Conservation (phyloP, 2,329 filamentous ascomycete genomes). For the Drechslerella coelobrocha region DNA sequence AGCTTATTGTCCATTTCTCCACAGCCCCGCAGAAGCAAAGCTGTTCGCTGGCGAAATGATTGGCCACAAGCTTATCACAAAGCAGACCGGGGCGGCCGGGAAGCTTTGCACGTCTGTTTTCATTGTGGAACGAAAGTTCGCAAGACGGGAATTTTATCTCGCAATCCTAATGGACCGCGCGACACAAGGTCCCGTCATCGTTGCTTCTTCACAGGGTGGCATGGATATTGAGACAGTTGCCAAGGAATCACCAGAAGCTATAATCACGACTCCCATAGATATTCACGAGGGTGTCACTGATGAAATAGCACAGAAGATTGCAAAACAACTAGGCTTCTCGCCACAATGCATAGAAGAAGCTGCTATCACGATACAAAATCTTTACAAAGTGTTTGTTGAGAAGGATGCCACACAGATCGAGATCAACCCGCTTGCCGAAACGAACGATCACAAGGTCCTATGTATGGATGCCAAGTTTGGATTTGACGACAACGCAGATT, state of each 20-base stretch:
- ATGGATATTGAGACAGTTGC: slow-evolving; percentile 99
- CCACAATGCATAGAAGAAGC: slow-evolving; percentile 96
- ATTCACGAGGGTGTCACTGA: slow-evolving; percentile 96
- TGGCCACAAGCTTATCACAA: slow-evolving; percentile 98
- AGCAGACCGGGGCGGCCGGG: slow-evolving; percentile 93
- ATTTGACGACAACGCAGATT: slow-evolving; percentile 99
- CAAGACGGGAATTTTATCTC: slow-evolving; percentile 97
- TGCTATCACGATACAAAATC: slow-evolving; percentile 95
- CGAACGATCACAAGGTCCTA: slow-evolving; percentile 95
- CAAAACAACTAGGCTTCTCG: slow-evolving; percentile 92
- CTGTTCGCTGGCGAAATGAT: slow-evolving; percentile 99
- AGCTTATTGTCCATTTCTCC: slow-evolving; percentile 43
- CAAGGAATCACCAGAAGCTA: slow-evolving; percentile 96
- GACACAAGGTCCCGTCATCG: slow-evolving; percentile 89
- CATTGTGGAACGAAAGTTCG: slow-evolving; percentile 99
- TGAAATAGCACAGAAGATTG: slow-evolving; percentile 88
- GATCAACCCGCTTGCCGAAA: slow-evolving; percentile 99
- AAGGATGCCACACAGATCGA: slow-evolving; percentile 99
- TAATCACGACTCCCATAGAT: slow-evolving; percentile 90
- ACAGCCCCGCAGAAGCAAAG: slow-evolving; percentile 82
- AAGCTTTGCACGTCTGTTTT: slow-evolving; percentile 97
- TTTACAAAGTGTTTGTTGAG: slow-evolving; percentile 98
- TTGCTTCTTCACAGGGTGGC: slow-evolving; percentile 96
- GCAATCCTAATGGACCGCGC: slow-evolving; percentile 97
- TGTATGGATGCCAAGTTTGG: slow-evolving; percentile 99